Evolutionary conservation across 345 rosid genomes (phyloP).

Genomic region (Ricinus communis): DNA sequence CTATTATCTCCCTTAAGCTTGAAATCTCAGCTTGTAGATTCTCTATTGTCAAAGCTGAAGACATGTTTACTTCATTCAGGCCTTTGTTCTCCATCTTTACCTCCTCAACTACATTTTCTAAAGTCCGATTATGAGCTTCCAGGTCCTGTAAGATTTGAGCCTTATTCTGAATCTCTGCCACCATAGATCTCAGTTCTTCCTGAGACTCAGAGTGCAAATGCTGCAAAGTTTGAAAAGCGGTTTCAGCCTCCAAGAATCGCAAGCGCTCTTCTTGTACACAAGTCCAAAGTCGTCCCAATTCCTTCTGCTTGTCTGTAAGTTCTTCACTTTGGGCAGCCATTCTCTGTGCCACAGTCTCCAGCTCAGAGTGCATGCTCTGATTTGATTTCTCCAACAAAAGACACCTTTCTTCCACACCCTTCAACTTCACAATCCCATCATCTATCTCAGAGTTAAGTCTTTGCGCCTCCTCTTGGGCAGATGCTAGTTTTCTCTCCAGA

Average conservation of each 20-base stretch:
- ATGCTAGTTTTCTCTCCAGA: slow-evolving; percentile 62
- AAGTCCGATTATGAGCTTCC: slow-evolving; percentile 57
- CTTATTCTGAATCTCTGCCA: slow-evolving; percentile 58
- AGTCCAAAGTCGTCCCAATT: slow-evolving; percentile 81
- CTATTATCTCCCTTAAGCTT: slow-evolving; percentile 63
- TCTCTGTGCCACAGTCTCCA: slow-evolving; percentile 60
- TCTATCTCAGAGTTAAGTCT: slow-evolving; percentile 71
- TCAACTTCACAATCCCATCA: slow-evolving; percentile 62
- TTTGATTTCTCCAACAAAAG: slow-evolving; percentile 69
- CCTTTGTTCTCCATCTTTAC: slow-evolving; percentile 54
- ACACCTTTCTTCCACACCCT: slow-evolving; percentile 82
- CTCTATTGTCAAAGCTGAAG: slow-evolving; percentile 67
- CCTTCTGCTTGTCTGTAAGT: slow-evolving; percentile 83
- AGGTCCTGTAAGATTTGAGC: slow-evolving; percentile 59
- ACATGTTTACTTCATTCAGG: slow-evolving; percentile 60
- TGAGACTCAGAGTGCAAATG: slow-evolving; percentile 93
- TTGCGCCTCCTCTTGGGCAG: slow-evolving; percentile 61
- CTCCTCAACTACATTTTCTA: slow-evolving; percentile 56
- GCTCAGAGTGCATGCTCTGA: slow-evolving; percentile 64
- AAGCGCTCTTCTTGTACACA: slow-evolving; percentile 83
- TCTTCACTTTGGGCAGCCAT: slow-evolving; percentile 67
- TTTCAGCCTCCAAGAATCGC: slow-evolving; percentile 91
- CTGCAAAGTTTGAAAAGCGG: slow-evolving; percentile 96
- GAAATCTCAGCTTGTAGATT: slow-evolving; percentile 69
- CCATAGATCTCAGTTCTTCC: slow-evolving; percentile 83